Base-by-base conservation (phyloP, 208 protist genomes). In the Jaenimonas drosophilae region DNA sequence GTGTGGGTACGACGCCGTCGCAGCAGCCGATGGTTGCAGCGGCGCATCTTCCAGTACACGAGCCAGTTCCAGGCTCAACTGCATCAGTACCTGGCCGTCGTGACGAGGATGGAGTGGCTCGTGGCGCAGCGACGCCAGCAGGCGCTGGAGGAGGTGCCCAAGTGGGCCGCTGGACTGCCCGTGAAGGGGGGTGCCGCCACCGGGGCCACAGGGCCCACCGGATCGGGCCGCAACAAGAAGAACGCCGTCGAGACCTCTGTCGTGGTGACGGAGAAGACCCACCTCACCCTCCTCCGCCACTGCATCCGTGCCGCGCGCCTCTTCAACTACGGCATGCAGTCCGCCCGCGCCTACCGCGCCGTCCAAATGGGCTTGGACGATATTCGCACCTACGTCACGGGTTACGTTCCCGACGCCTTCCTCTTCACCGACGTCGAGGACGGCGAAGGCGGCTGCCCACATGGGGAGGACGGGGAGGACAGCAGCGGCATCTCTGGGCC, bases 31-130 rank as follows among this genome's bases (percentile, higher is more conserved):
- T 63, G 54, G 49, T 49, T 88, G 28, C 70, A 64, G 5, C 40
- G 50, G 14, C 77, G 82, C 30, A 67, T 76, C 42, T 63, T 76
- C 39, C 71, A 82, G 56, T 88, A 74, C 56, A 76, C 63, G 52
- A 57, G 61, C 27, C 63, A 64, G 6, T 81, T 62, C 45, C 60
- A 72, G 34, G 76, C 77, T 4, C 63, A 81, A 65, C 40, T 91
- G 40, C 65, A 71, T 25, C 40, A 83, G 16, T 73, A 67, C 45
- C 47, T 79, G 12, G 60, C 64, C 0, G 48, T 50, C 16, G 46
- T 69, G 16, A 50, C 61, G 29, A 53, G 69, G 24, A 46, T 74
- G 61, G 68, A 67, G 21, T 11, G 11, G 31, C n/a, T 51, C 12
- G 31, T 14, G 21, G 42, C 20, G 12, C 12, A 32, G 9, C 42